Conservation (phyloP, 495 filamentous ascomycete genomes). For the Baudoinia panamericana region DNA sequence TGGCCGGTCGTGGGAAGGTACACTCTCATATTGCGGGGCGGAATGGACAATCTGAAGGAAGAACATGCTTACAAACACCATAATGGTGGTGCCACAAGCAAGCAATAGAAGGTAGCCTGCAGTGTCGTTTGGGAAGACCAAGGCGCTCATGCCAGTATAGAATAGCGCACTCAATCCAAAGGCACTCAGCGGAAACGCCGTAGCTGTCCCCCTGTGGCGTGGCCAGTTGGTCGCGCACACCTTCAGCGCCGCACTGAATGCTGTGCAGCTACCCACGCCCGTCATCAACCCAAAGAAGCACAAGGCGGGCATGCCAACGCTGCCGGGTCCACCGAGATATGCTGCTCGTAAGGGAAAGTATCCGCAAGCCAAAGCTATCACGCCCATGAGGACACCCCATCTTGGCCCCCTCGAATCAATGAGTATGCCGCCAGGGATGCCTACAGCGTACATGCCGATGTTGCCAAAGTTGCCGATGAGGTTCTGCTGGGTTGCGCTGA, state of each 20-base stretch:
- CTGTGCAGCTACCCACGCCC: constrained; percentile 73
- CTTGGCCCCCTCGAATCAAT: constrained; percentile 75
- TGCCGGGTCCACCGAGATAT: constrained; percentile 41
- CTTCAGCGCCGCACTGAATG: constrained; percentile 80
- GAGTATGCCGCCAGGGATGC: constrained; percentile 78
- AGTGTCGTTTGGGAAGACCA: constrained; percentile 76
- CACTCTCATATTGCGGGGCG: too few relatives aligned
- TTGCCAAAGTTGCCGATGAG: constrained; percentile 90
- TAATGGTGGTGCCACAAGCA: constrained; percentile 59
- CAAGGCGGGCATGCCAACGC: constrained; percentile 53
- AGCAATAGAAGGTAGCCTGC: constrained; percentile 67
- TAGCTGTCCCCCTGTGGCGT: constrained; percentile 79
- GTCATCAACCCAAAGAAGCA: constrained; percentile 76
- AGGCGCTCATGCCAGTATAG: constrained; percentile 64
- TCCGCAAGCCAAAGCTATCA: constrained; percentile 32
- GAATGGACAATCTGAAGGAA: constrained; percentile 10
- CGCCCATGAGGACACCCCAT: constrained; percentile 59
- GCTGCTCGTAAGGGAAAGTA: constrained; percentile 27
- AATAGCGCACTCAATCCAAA: constrained; percentile 95
- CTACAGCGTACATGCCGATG: constrained; percentile 84
- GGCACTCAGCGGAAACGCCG: constrained; percentile 78
- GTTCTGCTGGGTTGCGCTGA: constrained; percentile 82
- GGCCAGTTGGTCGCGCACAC: constrained; percentile 78
- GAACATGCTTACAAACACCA: constrained; percentile 62
- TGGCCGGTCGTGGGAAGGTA: too few relatives aligned